These are phyloP conservation scores for Thelonectria olida DNA, from an alignment of 2,329 filamentous ascomycete species.

Conservation along the genomic window DNA sequence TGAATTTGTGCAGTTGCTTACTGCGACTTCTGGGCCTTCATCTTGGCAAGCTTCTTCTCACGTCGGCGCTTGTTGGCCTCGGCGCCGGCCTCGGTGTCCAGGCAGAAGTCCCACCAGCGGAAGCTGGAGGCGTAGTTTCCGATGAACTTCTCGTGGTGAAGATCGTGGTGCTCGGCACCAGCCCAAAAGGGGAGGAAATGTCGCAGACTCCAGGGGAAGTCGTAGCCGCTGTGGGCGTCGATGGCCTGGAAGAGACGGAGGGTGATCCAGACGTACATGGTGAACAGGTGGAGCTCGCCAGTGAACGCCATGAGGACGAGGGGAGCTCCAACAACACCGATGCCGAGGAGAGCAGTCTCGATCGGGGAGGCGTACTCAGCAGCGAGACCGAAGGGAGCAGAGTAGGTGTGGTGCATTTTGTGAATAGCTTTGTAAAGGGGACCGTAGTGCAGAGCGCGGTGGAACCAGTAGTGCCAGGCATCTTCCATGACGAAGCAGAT, in stretches of 20 bases:
- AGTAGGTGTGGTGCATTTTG: slow-evolving; percentile 99
- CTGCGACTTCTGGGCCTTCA: slow-evolving; percentile 74
- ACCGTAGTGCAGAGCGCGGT: slow-evolving; percentile 92
- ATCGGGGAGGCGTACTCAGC: slow-evolving; percentile 98
- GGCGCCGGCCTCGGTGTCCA: slow-evolving; percentile 92
- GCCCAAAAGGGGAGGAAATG: slow-evolving; percentile 98
- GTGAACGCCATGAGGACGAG: slow-evolving; percentile 86
- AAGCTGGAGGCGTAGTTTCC: slow-evolving; percentile 98
- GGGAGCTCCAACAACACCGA: slow-evolving; percentile 84
- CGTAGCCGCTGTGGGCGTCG: slow-evolving; percentile 96
- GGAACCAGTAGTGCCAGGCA: slow-evolving; percentile 97
- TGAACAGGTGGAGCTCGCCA: slow-evolving; percentile 89
- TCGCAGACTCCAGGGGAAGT: slow-evolving; percentile 97
- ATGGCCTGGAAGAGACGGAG: slow-evolving; percentile 96
- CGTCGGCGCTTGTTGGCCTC: slow-evolving; percentile 87
- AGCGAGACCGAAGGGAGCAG: slow-evolving; percentile 93
- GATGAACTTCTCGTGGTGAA: slow-evolving; percentile 98
- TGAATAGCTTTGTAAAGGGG: slow-evolving; percentile 96
- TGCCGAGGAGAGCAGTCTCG: slow-evolving; percentile 92
- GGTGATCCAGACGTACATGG: slow-evolving; percentile 97
- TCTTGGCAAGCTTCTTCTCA: slow-evolving; percentile 75
- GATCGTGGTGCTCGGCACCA: slow-evolving; percentile 94
- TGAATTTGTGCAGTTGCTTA: slow-evolving; percentile 48
- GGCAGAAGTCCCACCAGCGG: slow-evolving; percentile 96
- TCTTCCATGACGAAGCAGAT: slow-evolving; percentile 97